Base-by-base conservation (phyloP, 2,329 filamentous ascomycete genomes). In the Trichoderma oligosporum region DNA sequence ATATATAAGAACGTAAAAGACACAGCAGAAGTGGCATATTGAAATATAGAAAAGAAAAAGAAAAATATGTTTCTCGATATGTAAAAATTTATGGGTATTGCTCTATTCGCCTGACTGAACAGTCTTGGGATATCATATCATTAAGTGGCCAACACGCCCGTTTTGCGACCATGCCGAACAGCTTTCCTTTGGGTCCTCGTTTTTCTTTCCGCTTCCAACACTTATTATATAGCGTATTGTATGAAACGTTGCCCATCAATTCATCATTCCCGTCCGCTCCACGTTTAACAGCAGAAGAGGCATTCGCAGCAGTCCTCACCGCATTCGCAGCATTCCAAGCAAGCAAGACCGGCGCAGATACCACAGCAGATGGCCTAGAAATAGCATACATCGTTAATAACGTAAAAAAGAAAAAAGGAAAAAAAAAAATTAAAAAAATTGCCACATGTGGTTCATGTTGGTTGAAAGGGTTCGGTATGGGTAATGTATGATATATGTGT, bases 291-390 rank as follows among this genome's bases (percentile, higher is more conserved):
- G 63, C 62, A 69, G 65, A 36, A 25, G 52, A 36, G 27, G 52
- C 52, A 48, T 33, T 56, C 68, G 56, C 67, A 68, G 52, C 66
- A 69, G 58, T 66, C 68, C 55, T 68, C 67, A 22, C 68, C 52
- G 41, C 69, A 73, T 61, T 74, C 71, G 55, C 71, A 74, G 62
- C 73, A 74, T 62, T 74, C 71, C 56, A 73, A 74, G 62, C 73
- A 74, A 61, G 70, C 72, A 4, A 74, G 65, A 20, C 73, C 72
- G 5, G 72, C 71, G 56, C 72, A 74, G 49, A 74, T 65, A 25
- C 73, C 73, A 56, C 72, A 75, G 66, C 72, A 74, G 46, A 74
- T 62, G 12, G 72, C 73, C 73, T 74, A 36, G 11, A 29, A 4
- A 14, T 7, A 18, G 20, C 1, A 27, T 1, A 27, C n/a, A 33